Conservation (phyloP, 75 land plant species). For the Gnetum montanum region DNA sequence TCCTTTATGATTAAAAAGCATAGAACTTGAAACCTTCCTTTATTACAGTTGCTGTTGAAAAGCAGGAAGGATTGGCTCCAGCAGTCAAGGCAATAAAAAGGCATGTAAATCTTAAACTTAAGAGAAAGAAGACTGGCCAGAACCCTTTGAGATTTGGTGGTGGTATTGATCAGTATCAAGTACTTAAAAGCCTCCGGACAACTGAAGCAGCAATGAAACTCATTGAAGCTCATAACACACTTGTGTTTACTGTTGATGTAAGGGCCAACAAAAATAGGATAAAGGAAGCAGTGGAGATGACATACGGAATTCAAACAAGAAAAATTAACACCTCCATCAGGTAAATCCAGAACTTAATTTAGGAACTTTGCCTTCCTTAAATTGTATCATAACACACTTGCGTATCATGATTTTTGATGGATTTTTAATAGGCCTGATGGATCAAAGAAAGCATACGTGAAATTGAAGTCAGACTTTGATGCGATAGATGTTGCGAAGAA, state of each 20-base stretch:
- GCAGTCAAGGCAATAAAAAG: no score
- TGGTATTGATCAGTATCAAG: conserved; percentile 49
- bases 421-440: conserved; percentile 29
- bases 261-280: conserved; percentile 52
- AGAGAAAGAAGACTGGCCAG: no score
- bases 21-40: no score
- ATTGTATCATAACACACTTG: not conserved
- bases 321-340: conserved; percentile 61
- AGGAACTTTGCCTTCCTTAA: not conserved
- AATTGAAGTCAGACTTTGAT: conserved; percentile 44
- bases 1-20: no score
- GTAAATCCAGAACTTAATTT: conserved; percentile 6
- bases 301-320: conserved; percentile 53
- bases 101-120: no score
- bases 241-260: conserved; percentile 48
- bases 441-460: conserved; percentile 38
- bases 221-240: conserved; percentile 49
- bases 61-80: no score
- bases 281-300: conserved; percentile 43
- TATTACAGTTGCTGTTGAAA: no score
- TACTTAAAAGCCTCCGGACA: conserved; percentile 39
- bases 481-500: conserved; percentile 59
- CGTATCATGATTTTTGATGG: not conserved
- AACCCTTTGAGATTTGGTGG: no score
- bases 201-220: conserved; percentile 59